Conservation (phyloP, 768 basidiomycete genomes). For the Leccinellum luteum region DNA sequence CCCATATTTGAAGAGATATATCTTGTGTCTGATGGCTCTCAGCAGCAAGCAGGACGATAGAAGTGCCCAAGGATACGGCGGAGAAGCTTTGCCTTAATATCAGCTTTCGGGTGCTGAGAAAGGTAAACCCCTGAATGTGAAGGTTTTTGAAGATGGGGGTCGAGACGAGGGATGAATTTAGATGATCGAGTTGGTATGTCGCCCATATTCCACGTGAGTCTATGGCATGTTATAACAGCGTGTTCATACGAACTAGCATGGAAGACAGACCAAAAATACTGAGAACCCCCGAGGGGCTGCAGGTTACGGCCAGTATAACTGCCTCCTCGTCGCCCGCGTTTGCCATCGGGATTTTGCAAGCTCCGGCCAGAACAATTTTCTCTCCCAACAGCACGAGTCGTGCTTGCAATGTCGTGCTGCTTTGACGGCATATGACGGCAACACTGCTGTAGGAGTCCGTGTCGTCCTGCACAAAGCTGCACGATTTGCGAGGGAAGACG, state of each 20-base stretch:
- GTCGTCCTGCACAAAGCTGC: slow-evolving; percentile 27
- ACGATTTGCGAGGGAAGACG: slow-evolving; percentile 28
- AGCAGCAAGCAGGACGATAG: slow-evolving; percentile 55
- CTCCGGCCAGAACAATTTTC: slow-evolving; percentile 13
- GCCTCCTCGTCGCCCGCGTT: neutral
- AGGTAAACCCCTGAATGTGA: slow-evolving; percentile 19
- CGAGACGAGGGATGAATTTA: slow-evolving; percentile 24
- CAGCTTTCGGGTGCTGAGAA: slow-evolving; percentile 6
- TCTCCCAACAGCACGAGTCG: slow-evolving; percentile 21
- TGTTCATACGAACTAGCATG: neutral
- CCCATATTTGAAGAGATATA: slow-evolving; percentile 62
- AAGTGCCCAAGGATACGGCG: slow-evolving; percentile 51
- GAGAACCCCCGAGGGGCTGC: slow-evolving; percentile 46
- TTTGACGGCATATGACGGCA: slow-evolving; percentile 24
- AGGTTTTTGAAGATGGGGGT: slow-evolving; percentile 24
- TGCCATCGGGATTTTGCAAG: slow-evolving; percentile 23
- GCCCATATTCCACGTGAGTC: slow-evolving; percentile 46
- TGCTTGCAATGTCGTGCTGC: slow-evolving; percentile 18
- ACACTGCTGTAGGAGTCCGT: slow-evolving; percentile 1
- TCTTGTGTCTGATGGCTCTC: slow-evolving; percentile 35
- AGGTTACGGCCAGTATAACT: slow-evolving; percentile 18
- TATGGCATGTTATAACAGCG: slow-evolving; percentile 21
- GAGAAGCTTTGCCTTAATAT: slow-evolving; percentile 27
- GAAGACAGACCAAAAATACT: slow-evolving; percentile 46
- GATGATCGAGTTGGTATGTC: slow-evolving; percentile 32